Percentiles rank a stretch among this genome's conserved stretches.
phyloP scores from a whole-genome alignment of 2,329 filamentous ascomycete species.

The Cladosporium sp. region DNA sequence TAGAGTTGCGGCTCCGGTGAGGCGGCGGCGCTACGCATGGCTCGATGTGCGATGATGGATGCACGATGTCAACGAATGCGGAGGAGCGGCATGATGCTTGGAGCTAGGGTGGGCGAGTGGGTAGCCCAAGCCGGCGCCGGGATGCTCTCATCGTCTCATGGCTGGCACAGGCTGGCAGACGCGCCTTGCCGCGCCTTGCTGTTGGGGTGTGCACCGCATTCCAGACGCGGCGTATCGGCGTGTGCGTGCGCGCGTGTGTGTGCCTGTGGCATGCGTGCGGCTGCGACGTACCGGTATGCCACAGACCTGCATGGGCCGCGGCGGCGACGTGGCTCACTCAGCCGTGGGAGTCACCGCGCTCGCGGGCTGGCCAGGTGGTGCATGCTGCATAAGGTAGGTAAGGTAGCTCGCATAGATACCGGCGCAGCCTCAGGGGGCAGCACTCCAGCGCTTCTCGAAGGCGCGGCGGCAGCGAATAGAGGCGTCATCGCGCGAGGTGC shows the following conservation, averaged over 20 bases:
- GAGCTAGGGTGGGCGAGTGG: conserved; percentile 3
- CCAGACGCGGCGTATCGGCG: neutral
- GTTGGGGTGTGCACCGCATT: neutral
- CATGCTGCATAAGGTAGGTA: too few relatives aligned
- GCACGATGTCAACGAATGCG: neutral
- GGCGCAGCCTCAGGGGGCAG: conserved; percentile 2
- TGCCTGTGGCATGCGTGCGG: too few relatives aligned
- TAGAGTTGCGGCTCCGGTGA: conserved; percentile 6
- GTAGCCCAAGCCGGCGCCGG: too few relatives aligned
- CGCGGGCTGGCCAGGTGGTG: too few relatives aligned
- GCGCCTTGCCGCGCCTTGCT: neutral
- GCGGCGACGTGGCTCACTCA: too few relatives aligned
- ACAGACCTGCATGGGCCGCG: too few relatives aligned
- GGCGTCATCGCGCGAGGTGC: conserved; percentile 1
- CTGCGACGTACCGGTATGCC: too few relatives aligned
- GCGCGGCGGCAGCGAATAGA: neutral
- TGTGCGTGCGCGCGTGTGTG: too few relatives aligned
- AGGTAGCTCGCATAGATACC: too few relatives aligned
- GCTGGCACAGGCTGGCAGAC: neutral
- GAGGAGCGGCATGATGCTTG: neutral
- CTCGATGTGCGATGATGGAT: conserved; percentile 8
- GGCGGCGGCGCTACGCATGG: too few relatives aligned
- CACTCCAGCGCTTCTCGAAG: neutral
- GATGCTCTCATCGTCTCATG: too few relatives aligned
- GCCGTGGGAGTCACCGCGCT: too few relatives aligned